Evolutionary conservation across 140 eudicot genomes (phyloP), one percentile per base, ranked within the genome.

Genomic region (Erigeron philadelphicus): DNA sequence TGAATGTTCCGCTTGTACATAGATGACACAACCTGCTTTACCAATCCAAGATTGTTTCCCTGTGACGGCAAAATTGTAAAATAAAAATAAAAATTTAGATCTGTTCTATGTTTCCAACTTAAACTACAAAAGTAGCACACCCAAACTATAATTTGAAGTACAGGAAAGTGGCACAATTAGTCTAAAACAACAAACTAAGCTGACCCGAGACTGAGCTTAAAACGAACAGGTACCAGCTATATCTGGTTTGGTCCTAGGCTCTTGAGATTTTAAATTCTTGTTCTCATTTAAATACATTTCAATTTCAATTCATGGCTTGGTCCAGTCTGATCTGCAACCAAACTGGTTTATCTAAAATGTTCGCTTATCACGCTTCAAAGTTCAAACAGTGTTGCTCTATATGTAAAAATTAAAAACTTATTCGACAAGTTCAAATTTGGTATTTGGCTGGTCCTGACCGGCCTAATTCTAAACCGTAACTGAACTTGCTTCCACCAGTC

Each of bases 1-100:
- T 86, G 98, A 66, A 93, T 93, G 73, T 93, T 93, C 64, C 96
- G 81, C 78, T 93, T 93, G 78, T 86, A 87, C 86, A 87, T 83
- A 49, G 95, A 93, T 62, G 95, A 81, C 47, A 89, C 83, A 8
- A 87, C 98, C 80, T 93, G 98, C 83, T 82, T 89, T 77, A 86
- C 98, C 83, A 93, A 79, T 69, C 98, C 98, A 80, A 86, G 83
- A 80, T 93, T 93, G 74, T 72, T 84, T 71, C 85, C 98, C 98
- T 88, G 79, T 64, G 71, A 72, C 72, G 35, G 16, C 52, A 56
- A 50, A 15, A n/a, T n/a, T 7, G 21, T 16, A 21, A 53, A 53
- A 9, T n/a, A 1, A 31, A 31, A 31, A 0, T 31, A 21, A 21
- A 21, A n/a, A n/a, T n/a, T 31, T 31, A 31, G 38, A 31, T 31